Conservation (phyloP, 495 filamentous ascomycete species). For the Friedmanniomyces simplex region DNA sequence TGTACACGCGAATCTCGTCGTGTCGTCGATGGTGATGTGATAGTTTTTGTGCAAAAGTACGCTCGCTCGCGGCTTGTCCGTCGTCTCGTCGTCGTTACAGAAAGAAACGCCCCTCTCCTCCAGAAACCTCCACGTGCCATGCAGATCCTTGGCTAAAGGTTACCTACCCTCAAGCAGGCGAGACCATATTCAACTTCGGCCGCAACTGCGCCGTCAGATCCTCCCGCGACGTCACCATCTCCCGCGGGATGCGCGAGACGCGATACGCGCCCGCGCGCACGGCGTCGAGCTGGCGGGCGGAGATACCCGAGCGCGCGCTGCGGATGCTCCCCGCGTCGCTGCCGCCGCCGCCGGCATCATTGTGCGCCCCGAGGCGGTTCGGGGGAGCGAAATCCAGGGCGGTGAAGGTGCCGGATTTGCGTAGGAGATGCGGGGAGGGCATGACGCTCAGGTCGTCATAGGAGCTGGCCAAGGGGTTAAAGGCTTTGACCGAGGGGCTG, state of each 20-base stretch:
- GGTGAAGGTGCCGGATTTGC: slow-evolving; percentile 84
- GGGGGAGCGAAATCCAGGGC: slow-evolving; percentile 92
- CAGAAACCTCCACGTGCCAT: too few relatives aligned
- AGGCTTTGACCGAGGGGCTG: slow-evolving; percentile 54
- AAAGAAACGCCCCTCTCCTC: too few relatives aligned
- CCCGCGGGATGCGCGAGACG: slow-evolving; percentile 72
- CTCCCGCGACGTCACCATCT: slow-evolving; percentile 70
- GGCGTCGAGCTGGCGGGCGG: slow-evolving; percentile 56
- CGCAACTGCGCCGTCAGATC: slow-evolving; percentile 60
- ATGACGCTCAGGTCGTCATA: slow-evolving; percentile 79
- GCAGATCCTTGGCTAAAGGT: too few relatives aligned
- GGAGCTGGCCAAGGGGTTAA: slow-evolving; percentile 66
- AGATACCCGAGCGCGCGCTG: slow-evolving; percentile 61
- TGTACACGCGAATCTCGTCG: too few relatives aligned
- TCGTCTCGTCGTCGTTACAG: too few relatives aligned
- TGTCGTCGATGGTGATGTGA: too few relatives aligned
- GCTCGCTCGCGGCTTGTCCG: too few relatives aligned
- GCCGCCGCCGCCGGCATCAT: slow-evolving; percentile 34
- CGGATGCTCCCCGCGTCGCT: slow-evolving; percentile 88
- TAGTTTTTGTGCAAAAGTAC: too few relatives aligned
- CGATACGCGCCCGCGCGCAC: slow-evolving; percentile 85
- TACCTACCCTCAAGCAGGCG: slow-evolving; percentile 21
- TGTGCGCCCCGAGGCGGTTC: slow-evolving; percentile 56
- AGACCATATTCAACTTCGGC: slow-evolving; percentile 55
- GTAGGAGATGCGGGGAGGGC: slow-evolving; percentile 63